Percentiles rank a stretch among this genome's conserved stretches.
Conservation (phyloP, 345 rosid genomes). For the Salix udensis region DNA sequence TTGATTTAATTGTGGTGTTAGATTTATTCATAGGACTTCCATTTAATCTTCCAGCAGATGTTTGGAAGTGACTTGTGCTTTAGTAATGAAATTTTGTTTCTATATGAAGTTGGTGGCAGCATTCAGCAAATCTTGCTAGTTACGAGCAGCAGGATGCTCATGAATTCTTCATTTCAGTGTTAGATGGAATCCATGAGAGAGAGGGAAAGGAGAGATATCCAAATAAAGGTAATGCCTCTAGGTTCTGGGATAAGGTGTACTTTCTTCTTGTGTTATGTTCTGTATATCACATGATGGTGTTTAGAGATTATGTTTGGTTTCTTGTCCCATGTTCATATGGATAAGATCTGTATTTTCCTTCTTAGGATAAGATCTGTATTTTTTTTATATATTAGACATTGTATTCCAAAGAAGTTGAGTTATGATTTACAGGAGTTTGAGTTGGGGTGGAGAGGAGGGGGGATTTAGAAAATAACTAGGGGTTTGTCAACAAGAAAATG, state of each 20-base stretch:
- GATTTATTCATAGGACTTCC: slow-evolving; percentile 5
- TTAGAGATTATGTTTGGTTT: neutral
- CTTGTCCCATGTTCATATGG: neutral
- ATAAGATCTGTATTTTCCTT: neutral
- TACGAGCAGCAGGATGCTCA: slow-evolving; percentile 36
- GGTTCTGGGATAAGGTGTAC: slow-evolving; percentile 1
- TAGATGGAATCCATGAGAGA: slow-evolving; percentile 27
- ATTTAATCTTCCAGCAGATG: slow-evolving; percentile 3
- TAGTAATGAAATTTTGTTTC: slow-evolving; percentile 19
- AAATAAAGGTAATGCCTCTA: slow-evolving; percentile 14
- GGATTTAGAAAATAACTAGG: neutral
- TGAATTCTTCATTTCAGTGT: slow-evolving; percentile 31
- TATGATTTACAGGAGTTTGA: neutral
- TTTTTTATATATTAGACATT: neutral
- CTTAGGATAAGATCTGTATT: neutral
- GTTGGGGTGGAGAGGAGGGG: neutral
- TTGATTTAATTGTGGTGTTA: neutral
- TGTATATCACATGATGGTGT: neutral
- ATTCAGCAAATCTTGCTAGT: slow-evolving; percentile 29
- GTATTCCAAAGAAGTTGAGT: neutral
- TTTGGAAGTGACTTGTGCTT: slow-evolving; percentile 10
- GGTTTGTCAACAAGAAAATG: neutral
- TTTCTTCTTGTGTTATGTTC: neutral
- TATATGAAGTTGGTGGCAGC: slow-evolving; percentile 36
- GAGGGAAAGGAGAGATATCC: slow-evolving; percentile 12